These are phyloP conservation scores for Singerocomus inundabilis DNA, from an alignment of 1,284 basidiomycete genomes.

Conservation along the genomic window DNA sequence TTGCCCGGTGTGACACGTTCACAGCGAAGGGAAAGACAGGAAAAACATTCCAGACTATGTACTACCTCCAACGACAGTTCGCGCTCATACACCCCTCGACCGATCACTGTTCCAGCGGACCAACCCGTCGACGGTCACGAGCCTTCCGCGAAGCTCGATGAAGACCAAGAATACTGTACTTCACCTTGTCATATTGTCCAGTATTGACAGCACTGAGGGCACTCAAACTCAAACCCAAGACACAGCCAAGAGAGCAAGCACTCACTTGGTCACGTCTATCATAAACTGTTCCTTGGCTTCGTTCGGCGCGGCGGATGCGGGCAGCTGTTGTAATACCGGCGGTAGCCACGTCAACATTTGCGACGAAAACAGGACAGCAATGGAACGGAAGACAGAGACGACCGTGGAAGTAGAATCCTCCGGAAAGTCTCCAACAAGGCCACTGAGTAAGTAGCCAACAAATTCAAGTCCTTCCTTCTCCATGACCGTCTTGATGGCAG, in stretches of 20 bases:
- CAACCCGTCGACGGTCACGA: conserved; percentile 60
- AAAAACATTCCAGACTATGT: conserved; percentile 23
- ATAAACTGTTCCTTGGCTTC: conserved; percentile 78
- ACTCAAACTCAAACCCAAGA: conserved; percentile 8
- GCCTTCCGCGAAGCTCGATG: conserved; percentile 68
- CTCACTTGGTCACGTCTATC: conserved; percentile 70
- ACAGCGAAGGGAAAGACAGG: conserved; percentile 5
- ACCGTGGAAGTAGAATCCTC: conserved; percentile 80
- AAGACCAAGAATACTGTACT: conserved; percentile 66
- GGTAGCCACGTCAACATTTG: conserved; percentile 76
- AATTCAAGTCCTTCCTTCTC: conserved; percentile 76
- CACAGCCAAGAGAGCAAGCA: conserved; percentile 17
- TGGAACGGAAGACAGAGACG: conserved; percentile 73
- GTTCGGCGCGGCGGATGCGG: conserved; percentile 58
- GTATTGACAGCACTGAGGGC: conserved; percentile 56
- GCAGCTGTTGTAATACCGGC: conserved; percentile 69
- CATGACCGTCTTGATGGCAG: conserved; percentile 66
- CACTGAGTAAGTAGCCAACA: conserved; percentile 69
- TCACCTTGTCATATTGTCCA: conserved; percentile 73
- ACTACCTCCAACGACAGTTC: conserved; percentile 17
- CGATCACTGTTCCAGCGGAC: conserved; percentile 40
- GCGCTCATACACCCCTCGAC: conserved; percentile 1
- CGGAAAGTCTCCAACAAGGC: conserved; percentile 84
- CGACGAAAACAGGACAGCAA: conserved; percentile 65
- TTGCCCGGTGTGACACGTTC: conserved; percentile 14